Evolutionary conservation across 2,329 filamentous ascomycete species (phyloP), one percentile per base, ranked within the genome.

Genomic region (Diatrype stigma): DNA sequence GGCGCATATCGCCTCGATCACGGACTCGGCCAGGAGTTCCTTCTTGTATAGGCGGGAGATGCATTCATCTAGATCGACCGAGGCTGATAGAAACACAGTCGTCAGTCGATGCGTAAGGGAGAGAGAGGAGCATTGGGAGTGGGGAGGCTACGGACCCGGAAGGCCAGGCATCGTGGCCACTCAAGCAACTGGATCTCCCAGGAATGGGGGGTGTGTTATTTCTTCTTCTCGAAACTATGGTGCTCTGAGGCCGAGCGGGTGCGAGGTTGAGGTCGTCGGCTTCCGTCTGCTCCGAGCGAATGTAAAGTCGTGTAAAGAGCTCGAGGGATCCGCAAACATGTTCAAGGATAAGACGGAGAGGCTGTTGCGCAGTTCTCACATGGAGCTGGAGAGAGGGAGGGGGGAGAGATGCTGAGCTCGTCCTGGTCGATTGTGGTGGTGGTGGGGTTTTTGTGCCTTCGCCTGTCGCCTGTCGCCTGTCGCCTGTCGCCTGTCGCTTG

Each of bases 1-100:
- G 71, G 94, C 92, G 76, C 94, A 99, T 84, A 99, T 93, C 65
- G 94, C 94, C 76, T 99, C 94, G 72, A 99, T 93, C 60, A 99
- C 92, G 40, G 93, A 96, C 73, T 99, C 94, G 64, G 94, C 92
- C 52, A 99, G 84, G 53, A 99, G 83, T 71, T 97, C 94, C 70
- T 96, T 96, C 68, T 94, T 93, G 75, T 97, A 97, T 49, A 99
- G 83, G 60, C 93, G 88, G 69, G 90, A 85, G 74, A 99, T 97
- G 75, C 94, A 99, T 81, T 97, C 91, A 77, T 99, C 94, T 65
- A 99, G 84, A 72, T 99, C 93, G 74, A 99, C 92, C 73, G 90
- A 96, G 63, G 89, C 92, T 96, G n/a, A n/a, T n/a, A n/a, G n/a
- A 64, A 42, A 47, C 6, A 47, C 28, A 6, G 34, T 51, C 42